A percentile compares a stretch with the other conserved stretches of the same genome.
phyloP scores from a whole-genome alignment of 768 basidiomycete genomes.

The Lactifluus pinguis region DNA sequence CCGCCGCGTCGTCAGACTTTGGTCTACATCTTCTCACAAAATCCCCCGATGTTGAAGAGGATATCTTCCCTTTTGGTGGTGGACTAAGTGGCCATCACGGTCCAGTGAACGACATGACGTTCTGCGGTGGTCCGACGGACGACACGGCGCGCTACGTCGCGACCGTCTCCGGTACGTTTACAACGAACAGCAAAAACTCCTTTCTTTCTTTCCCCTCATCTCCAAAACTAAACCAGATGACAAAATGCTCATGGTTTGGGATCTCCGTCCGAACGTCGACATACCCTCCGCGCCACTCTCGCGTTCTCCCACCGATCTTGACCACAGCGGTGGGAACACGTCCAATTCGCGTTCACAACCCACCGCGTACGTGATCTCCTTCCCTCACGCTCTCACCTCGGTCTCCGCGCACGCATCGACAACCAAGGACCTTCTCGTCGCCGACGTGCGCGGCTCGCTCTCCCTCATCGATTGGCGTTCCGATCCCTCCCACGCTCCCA shows the following conservation, averaged over 20 bases:
- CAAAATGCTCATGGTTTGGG: slow-evolving; percentile 82
- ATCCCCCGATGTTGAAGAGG: slow-evolving; percentile 37
- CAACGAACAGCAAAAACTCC: background rate
- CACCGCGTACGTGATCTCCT: slow-evolving; percentile 66
- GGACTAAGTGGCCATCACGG: slow-evolving; percentile 77
- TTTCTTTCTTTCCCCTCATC: slow-evolving; percentile 5
- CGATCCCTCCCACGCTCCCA: slow-evolving; percentile 46
- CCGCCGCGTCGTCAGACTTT: slow-evolving; percentile 59
- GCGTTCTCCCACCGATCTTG: slow-evolving; percentile 24
- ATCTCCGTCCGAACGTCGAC: slow-evolving; percentile 52
- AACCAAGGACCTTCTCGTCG: slow-evolving; percentile 71
- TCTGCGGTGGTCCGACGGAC: slow-evolving; percentile 64
- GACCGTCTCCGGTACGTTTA: slow-evolving; percentile 58
- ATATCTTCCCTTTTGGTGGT: slow-evolving; percentile 64
- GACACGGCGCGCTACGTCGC: slow-evolving; percentile 69
- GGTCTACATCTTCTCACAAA: slow-evolving; percentile 64
- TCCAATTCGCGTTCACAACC: slow-evolving; percentile 49
- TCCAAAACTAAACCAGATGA: slow-evolving; percentile 37
- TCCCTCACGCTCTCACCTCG: slow-evolving; percentile 60
- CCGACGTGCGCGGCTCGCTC: slow-evolving; percentile 64
- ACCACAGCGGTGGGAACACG: background rate
- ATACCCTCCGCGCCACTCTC: slow-evolving; percentile 34
- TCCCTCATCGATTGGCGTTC: slow-evolving; percentile 80
- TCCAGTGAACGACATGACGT: slow-evolving; percentile 67
- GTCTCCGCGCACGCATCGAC: slow-evolving; percentile 63